phyloP scores from a whole-genome alignment of 805 yeast genomes.

The Kodamaea restingae region DNA sequence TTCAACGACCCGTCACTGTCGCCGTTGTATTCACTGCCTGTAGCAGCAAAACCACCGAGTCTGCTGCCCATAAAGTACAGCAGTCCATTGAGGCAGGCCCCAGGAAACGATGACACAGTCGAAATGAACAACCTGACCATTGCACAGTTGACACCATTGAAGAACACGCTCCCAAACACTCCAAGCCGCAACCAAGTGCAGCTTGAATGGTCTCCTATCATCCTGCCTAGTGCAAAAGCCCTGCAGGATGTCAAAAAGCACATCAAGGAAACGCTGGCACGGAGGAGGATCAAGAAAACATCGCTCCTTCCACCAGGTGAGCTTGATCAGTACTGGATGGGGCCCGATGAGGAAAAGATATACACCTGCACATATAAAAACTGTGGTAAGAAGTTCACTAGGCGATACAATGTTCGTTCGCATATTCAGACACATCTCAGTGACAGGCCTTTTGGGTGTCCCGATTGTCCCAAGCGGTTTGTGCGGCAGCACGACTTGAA shows the following conservation, averaged over 20 bases:
- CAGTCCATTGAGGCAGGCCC: slow-evolving; percentile 18
- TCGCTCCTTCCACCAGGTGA: slow-evolving; percentile 87
- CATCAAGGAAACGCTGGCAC: slow-evolving; percentile 44
- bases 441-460: slow-evolving; percentile 88
- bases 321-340: slow-evolving; percentile 75
- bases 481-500: slow-evolving; percentile 94
- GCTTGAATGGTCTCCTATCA: slow-evolving; percentile 44
- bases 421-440: slow-evolving; percentile 96
- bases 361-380: slow-evolving; percentile 71
- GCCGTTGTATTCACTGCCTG: slow-evolving; percentile 8
- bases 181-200: slow-evolving; percentile 31
- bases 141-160: slow-evolving; percentile 38
- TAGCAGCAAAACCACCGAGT: slow-evolving; percentile 17
- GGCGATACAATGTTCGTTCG: slow-evolving; percentile 88
- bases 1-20: slow-evolving; percentile 4
- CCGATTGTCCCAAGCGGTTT: slow-evolving; percentile 74
- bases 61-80: slow-evolving; percentile 32
- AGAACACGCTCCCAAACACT: slow-evolving; percentile 30
- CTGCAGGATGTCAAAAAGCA: slow-evolving; percentile 14
- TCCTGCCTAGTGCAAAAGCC: slow-evolving; percentile 32
- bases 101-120: slow-evolving; percentile 27
- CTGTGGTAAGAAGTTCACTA: slow-evolving; percentile 79
- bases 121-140: slow-evolving; percentile 38
- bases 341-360: slow-evolving; percentile 68
- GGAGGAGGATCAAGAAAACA: slow-evolving; percentile 47